A percentile compares a stretch with the other conserved stretches of the same genome.
phyloP scores from a whole-genome alignment of 1,284 basidiomycete species.

The Flammula alnicola region DNA sequence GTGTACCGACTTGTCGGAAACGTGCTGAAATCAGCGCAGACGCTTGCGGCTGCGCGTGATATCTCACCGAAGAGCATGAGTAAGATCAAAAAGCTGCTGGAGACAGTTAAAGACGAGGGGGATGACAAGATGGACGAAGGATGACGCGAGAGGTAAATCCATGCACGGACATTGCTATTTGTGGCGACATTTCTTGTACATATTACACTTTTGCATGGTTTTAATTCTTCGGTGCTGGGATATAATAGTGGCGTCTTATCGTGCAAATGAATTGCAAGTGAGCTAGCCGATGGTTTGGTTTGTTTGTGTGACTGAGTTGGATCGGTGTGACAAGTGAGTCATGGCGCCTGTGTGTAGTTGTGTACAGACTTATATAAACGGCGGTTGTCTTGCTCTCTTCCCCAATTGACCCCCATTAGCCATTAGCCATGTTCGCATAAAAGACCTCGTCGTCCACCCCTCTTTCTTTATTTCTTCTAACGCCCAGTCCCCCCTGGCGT shows the following conservation, averaged over 20 bases:
- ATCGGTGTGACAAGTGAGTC: conserved; percentile 28
- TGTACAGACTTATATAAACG: conserved; percentile 28
- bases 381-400: conserved; percentile 8
- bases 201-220: conserved; percentile 27
- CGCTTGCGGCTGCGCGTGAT: conserved; percentile 88
- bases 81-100: conserved; percentile 79
- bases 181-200: conserved; percentile 42
- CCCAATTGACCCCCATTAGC: conserved; percentile 27
- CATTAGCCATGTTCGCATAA: conserved; percentile 54
- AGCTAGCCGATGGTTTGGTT: conserved; percentile 7
- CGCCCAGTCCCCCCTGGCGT: conserved; percentile 46
- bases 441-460: conserved; percentile 29
- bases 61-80: conserved; percentile 77
- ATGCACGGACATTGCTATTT: conserved; percentile 31
- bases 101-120: conserved; percentile 68
- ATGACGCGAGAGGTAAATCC: conserved; percentile 28
- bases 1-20: conserved; percentile 83
- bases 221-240: conserved; percentile 20
- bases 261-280: conserved; percentile 14
- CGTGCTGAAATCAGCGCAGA: conserved; percentile 77
- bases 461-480: conserved; percentile 34
- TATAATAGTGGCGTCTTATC: conserved; percentile 31
- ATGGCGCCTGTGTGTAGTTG: conserved; percentile 16
- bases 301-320: conserved; percentile 14
- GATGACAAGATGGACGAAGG: conserved; percentile 81